Conservation (phyloP, 225 moss, liverwort and hornwort species). For the Sphagnum contortum region DNA sequence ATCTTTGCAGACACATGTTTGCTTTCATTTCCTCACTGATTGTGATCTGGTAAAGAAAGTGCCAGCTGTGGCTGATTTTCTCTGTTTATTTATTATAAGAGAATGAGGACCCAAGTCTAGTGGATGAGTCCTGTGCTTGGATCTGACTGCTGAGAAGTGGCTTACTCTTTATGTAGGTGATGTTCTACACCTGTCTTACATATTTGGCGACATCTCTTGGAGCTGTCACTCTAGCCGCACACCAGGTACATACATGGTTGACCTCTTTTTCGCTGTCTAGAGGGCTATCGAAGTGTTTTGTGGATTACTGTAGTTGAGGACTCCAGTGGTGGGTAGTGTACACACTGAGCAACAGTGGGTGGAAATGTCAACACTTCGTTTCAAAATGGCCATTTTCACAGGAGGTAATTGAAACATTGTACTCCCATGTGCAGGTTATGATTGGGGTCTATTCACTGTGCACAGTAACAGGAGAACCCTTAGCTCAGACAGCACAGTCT, state of each 20-base stretch:
- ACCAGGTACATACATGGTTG: constrained; percentile 56
- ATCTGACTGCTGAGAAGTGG: background rate
- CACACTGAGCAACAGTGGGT: too few relatives aligned
- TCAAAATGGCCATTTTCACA: too few relatives aligned
- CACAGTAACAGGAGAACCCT: constrained; percentile 76
- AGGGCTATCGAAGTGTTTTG: background rate
- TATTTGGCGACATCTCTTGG: constrained; percentile 82
- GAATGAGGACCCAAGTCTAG: background rate
- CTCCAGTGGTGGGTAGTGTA: too few relatives aligned
- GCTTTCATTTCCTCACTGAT: background rate
- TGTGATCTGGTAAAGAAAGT: too few relatives aligned
- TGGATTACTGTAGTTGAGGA: too few relatives aligned
- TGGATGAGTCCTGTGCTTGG: background rate
- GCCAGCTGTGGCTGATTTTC: too few relatives aligned
- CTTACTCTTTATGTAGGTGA: constrained; percentile 31
- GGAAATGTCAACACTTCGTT: too few relatives aligned
- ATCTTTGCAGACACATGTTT: background rate
- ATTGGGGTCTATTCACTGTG: constrained; percentile 79
- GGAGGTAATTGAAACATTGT: too few relatives aligned
- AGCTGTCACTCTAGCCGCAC: constrained; percentile 68
- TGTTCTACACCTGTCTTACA: constrained; percentile 80
- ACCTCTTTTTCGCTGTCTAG: background rate
- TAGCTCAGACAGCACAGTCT: constrained; percentile 86
- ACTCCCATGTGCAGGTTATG: constrained; percentile 48
- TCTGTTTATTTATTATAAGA: too few relatives aligned